phyloP scores from a whole-genome alignment of 192 early-diverging fungal species.

The Dissophora ornata region DNA sequence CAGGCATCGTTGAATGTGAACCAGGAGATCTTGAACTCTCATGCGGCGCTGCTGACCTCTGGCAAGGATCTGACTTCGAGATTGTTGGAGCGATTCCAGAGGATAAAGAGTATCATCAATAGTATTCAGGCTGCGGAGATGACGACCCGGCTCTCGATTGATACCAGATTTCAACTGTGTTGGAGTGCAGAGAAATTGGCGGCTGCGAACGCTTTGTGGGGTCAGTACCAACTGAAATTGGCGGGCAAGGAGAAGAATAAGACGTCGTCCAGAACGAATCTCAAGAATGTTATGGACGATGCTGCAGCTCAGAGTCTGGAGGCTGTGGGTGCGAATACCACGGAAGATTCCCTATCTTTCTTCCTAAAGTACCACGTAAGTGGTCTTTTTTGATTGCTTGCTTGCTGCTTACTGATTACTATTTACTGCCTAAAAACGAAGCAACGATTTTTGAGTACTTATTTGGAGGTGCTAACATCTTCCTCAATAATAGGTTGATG shows the following conservation, averaged over 20 bases:
- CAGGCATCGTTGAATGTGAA: slow-evolving; percentile 46
- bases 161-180: slow-evolving; percentile 52
- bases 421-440: too few species aligned
- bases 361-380: slow-evolving; percentile 47
- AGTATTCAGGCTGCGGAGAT: slow-evolving; percentile 37
- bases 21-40: slow-evolving; percentile 45
- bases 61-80: slow-evolving; percentile 27
- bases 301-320: slow-evolving; percentile 21
- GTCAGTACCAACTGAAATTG: slow-evolving; percentile 39
- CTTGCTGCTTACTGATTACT: too few species aligned
- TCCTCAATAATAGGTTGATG: slow-evolving; percentile 17
- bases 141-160: slow-evolving; percentile 29
- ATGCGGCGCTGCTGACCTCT: slow-evolving; percentile 17
- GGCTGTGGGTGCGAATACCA: slow-evolving; percentile 1
- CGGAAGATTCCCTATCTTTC: slow-evolving; percentile 30
- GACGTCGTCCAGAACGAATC: slow-evolving; percentile 4
- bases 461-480: too few species aligned
- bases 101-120: slow-evolving; percentile 35
- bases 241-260: background rate
- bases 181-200: slow-evolving; percentile 50
- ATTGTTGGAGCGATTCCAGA: slow-evolving; percentile 26
- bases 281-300: slow-evolving; percentile 27
- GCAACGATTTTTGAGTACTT: too few species aligned
- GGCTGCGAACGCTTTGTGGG: slow-evolving; percentile 44
- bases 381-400: background rate